Conservation (phyloP, 2,329 filamentous ascomycete genomes). For the Colletotrichum godetiae region DNA sequence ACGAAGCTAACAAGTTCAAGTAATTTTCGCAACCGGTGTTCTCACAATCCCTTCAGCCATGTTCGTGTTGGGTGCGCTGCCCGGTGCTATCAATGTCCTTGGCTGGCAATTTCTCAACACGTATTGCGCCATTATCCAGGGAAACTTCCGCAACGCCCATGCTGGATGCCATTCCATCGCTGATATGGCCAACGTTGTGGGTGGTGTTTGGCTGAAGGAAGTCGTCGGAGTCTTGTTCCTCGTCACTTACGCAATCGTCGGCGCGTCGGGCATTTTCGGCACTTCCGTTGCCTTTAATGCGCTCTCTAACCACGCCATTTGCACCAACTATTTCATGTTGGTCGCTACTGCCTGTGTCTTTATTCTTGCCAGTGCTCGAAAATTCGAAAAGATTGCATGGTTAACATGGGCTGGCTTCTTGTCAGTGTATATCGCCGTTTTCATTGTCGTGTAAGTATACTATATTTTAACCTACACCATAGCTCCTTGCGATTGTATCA, state of each 20-base stretch:
- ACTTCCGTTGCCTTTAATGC: slow-evolving; percentile 70
- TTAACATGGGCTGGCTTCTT: slow-evolving; percentile 70
- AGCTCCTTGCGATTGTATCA: too few species aligned
- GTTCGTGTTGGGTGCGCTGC: slow-evolving; percentile 54
- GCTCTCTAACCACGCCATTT: slow-evolving; percentile 66
- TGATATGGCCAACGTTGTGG: slow-evolving; percentile 69
- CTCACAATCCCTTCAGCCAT: slow-evolving; percentile 55
- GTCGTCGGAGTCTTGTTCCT: slow-evolving; percentile 67
- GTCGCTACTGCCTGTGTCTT: slow-evolving; percentile 63
- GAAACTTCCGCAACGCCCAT: slow-evolving; percentile 52
- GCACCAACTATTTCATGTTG: slow-evolving; percentile 68
- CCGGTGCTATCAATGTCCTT: slow-evolving; percentile 55
- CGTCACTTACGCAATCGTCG: slow-evolving; percentile 66
- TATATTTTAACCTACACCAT: too few species aligned
- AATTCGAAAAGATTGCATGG: slow-evolving; percentile 71
- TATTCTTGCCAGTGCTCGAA: slow-evolving; percentile 63
- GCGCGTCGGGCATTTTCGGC: slow-evolving; percentile 68
- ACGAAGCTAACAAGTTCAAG: slow-evolving; percentile 34
- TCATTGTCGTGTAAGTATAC: slow-evolving; percentile 62
- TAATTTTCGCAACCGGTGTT: slow-evolving; percentile 56
- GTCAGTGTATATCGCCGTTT: slow-evolving; percentile 67
- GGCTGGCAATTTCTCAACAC: slow-evolving; percentile 55
- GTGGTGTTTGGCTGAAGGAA: slow-evolving; percentile 63
- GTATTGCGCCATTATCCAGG: slow-evolving; percentile 52
- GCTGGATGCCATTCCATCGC: slow-evolving; percentile 54